Conservation (phyloP, 2,329 filamentous ascomycete genomes). For the Helminthosporium solani region DNA sequence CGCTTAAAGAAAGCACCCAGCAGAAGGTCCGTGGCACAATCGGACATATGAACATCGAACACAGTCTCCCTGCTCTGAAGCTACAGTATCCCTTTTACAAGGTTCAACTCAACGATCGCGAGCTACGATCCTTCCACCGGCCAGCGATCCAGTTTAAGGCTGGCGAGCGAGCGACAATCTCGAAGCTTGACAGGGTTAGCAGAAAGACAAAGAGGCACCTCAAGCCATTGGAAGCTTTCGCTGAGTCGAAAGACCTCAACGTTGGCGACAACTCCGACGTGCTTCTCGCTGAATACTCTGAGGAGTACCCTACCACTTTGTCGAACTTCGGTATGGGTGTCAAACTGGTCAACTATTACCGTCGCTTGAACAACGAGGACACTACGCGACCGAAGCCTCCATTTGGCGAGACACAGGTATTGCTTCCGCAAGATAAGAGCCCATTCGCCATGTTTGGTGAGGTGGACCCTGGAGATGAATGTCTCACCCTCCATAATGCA, state of each 20-base stretch:
- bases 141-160: slow-evolving; percentile 73
- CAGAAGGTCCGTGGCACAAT: slow-evolving; percentile 93
- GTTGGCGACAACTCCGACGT: slow-evolving; percentile 86
- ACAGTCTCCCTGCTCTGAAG: slow-evolving; percentile 87
- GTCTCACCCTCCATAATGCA: slow-evolving; percentile 87
- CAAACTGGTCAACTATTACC: slow-evolving; percentile 94
- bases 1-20: slow-evolving; percentile 94
- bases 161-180: slow-evolving; percentile 70
- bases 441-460: slow-evolving; percentile 95
- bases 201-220: slow-evolving; percentile 78
- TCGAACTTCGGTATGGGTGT: slow-evolving; percentile 98
- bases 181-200: slow-evolving; percentile 69
- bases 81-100: slow-evolving; percentile 96
- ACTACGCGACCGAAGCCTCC: slow-evolving; percentile 74
- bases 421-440: slow-evolving; percentile 91
- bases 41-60: slow-evolving; percentile 88
- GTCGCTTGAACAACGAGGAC: slow-evolving; percentile 76
- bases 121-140: slow-evolving; percentile 81
- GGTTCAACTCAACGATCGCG: slow-evolving; percentile 70
- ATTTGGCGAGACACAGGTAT: slow-evolving; percentile 82
- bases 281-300: slow-evolving; percentile 90
- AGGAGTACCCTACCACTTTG: slow-evolving; percentile 86
- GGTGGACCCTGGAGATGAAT: slow-evolving; percentile 85
- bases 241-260: slow-evolving; percentile 76
- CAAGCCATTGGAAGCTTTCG: slow-evolving; percentile 74